Base-by-base conservation (phyloP, 2,329 filamentous ascomycete genomes). In the Magnaporthiopsis poae region DNA sequence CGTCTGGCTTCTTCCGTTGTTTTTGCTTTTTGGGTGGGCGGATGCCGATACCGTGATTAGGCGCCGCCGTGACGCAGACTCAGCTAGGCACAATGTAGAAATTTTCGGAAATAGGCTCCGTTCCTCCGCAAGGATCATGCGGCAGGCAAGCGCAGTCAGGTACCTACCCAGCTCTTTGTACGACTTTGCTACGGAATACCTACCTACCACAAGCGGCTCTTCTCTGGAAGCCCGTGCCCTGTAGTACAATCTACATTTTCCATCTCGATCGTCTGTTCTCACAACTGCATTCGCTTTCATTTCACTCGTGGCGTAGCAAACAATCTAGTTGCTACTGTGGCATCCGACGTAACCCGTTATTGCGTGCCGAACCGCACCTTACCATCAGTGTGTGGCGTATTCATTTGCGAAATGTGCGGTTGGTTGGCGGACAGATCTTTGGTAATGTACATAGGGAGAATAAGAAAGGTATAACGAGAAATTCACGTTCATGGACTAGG, bases 291-390 rank as follows among this genome's bases (percentile, higher is more conserved):
- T 52, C 4, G 15, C 15, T 46, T 15, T 46, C 46, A 18, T 52
- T 31, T 21, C 21, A 11, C 46, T 25, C 7, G 18, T 11, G 46
- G 29, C 9, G 31, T 25, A 62, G 33, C 8, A 15, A 3, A 33
- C 18, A 35, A 62, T 62, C 61, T 62, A 62, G n/a, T 8, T 62
- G 61, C 61, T 62, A 62, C 61, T 39, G 61, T 62, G 61, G 27
- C 18, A 62, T 36, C 33, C 61, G 46, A 56, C 18, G n/a, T 56
- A 56, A 21, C 46, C 46, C 46, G 46, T 56, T n/a, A 25, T n/a
- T 56, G 46, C 46, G 46, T 56, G 46, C 46, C 46, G 46, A 56
- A 56, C 46, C 46, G 46, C 46, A 56, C 21, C 46, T 5, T 56
- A 56, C n/a, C 46, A 56, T 11, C 15, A 56, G n/a, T 25, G 21